phyloP scores from a whole-genome alignment of 208 protist species.

The Trypanosoma cruzi region DNA sequence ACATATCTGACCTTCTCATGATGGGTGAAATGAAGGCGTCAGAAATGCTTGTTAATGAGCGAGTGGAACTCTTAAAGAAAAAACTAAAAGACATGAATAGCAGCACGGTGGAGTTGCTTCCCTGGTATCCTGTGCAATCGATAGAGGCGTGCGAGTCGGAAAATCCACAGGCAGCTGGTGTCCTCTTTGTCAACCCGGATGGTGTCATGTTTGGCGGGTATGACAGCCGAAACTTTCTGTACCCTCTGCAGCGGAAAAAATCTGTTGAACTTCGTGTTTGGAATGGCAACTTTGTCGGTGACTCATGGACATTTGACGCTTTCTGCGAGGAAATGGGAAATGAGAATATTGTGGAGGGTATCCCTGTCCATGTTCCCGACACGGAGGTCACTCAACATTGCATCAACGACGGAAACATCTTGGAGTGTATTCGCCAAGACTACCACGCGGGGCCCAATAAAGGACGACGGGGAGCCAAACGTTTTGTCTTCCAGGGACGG shows the following conservation, averaged over 20 bases:
- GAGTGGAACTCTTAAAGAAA: constrained; percentile 57
- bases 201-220: constrained; percentile 64
- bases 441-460: constrained; percentile 16
- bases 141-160: constrained; percentile 58
- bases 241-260: constrained; percentile 54
- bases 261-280: constrained; percentile 81
- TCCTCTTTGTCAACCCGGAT: constrained; percentile 84
- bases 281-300: constrained; percentile 47
- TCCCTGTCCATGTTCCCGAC: constrained; percentile 61
- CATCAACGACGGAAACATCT: constrained; percentile 90
- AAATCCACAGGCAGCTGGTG: constrained; percentile 54
- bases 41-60: constrained; percentile 60
- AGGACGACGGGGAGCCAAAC: constrained; percentile 17
- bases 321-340: constrained; percentile 49
- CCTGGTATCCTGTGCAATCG: constrained; percentile 64
- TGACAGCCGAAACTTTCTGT: constrained; percentile 81
- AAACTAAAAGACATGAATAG: constrained; percentile 51
- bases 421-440: constrained; percentile 65
- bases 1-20: constrained; percentile 83
- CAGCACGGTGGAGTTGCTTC: constrained; percentile 49
- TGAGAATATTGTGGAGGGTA: constrained; percentile 48
- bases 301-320: constrained; percentile 73
- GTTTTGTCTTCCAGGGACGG: constrained; percentile 58
- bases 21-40: constrained; percentile 50
- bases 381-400: constrained; percentile 45